Conservation (phyloP, 2,329 filamentous ascomycete genomes). For the Talaromyces sp. region DNA sequence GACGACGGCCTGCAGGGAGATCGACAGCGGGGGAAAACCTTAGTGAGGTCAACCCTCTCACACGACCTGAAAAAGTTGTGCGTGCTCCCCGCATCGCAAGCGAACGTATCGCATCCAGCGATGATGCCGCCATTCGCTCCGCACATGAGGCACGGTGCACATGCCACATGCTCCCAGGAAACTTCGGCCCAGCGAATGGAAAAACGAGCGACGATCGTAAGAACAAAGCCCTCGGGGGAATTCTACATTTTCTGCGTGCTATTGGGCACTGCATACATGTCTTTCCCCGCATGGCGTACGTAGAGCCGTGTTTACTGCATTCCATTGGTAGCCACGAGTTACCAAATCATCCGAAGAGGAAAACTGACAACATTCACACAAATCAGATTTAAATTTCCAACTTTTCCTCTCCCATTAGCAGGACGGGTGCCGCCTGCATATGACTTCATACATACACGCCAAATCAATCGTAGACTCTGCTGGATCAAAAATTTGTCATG, state of each 20-base stretch:
- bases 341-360: neutral
- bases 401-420: neutral
- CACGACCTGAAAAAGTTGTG: neutral
- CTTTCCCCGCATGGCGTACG: neutral
- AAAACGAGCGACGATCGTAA: neutral
- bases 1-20: neutral
- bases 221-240: neutral
- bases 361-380: neutral
- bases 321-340: neutral
- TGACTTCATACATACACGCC: neutral
- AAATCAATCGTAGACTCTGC: neutral
- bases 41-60: neutral
- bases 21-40: neutral
- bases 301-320: neutral
- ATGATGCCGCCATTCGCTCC: neutral
- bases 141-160: neutral
- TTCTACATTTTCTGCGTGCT: neutral
- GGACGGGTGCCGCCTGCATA: neutral
- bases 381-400: neutral
- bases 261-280: neutral
- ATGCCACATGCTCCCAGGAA: neutral
- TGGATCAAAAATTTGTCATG: neutral
- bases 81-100: neutral
- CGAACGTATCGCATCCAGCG: neutral
- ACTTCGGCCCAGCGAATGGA: neutral